Base-by-base conservation (phyloP, 2,329 filamentous ascomycete species). In the Aspergillus glaucus region DNA sequence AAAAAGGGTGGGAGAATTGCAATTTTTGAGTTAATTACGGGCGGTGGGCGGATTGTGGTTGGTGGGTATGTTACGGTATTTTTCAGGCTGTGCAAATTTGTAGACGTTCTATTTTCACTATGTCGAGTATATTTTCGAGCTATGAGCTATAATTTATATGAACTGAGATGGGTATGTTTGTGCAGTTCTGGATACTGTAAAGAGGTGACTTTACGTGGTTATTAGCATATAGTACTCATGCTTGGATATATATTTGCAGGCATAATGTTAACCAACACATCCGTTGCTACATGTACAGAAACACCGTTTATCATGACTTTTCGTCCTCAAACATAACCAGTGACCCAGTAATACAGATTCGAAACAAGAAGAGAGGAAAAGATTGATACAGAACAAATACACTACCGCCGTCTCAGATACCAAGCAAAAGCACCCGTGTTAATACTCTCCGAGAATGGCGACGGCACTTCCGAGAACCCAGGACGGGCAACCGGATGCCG, bases 401-500 rank as follows among this genome's bases (percentile, higher is more conserved):
- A 66, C 69, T 82, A 94, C 64, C 89, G 78, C 67, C 90, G 81
- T 68, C 86, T 79, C 72, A 97, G 70, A 70, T 97, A 98, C 92
- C 92, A 98, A 69, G 88, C 91, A 70, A 91, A 95, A 0, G 90
- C 89, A 64, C 94, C 73, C 68, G 90, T 88, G 65, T 80, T 84
- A n/a, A 84, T 79, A 55, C 81, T 74, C 49, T 80, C 75, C 45
- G 75, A 71, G 70, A 90, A 96, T 15, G 92, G 92, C 21, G 88
- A 89, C 1, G 92, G 92, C 52, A 92, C 86, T 69, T 92, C 93
- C 3, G 87, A 84, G 56, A 81, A 62, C 9, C 91, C 90, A 2
- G 85, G 85, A 52, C 91, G 79, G 22, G 89, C 93, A 40, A 97
- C 92, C 0, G 93, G 93, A 74, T 98, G 92, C 50, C 93, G 81